These are phyloP conservation scores for Hamamelis virginiana DNA, from an alignment of 164 flowering plant genomes.

Conservation along the genomic window DNA sequence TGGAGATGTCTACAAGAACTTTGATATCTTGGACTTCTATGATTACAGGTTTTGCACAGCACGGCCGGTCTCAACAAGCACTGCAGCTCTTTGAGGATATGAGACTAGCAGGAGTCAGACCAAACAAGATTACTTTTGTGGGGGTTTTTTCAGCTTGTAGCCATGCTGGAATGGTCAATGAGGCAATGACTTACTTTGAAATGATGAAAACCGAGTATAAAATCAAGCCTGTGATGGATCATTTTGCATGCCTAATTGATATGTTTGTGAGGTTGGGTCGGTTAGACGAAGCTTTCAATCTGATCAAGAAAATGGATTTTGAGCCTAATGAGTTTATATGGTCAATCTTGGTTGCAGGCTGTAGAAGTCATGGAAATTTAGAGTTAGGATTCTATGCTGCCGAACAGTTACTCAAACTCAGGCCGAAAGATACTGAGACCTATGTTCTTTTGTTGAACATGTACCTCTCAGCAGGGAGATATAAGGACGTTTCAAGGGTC, in stretches of 20 bases:
- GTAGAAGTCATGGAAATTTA: slow-evolving; percentile 64
- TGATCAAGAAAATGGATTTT: slow-evolving; percentile 56
- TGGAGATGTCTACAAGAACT: slow-evolving; percentile 58
- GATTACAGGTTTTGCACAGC: slow-evolving; percentile 74
- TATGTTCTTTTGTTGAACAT: slow-evolving; percentile 59
- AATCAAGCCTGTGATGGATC: slow-evolving; percentile 77
- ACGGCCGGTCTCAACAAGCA: slow-evolving; percentile 63
- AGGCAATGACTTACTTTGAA: slow-evolving; percentile 62
- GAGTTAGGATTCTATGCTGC: slow-evolving; percentile 75
- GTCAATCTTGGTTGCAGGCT: slow-evolving; percentile 74
- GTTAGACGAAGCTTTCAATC: slow-evolving; percentile 69
- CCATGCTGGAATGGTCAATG: slow-evolving; percentile 72
- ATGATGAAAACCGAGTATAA: slow-evolving; percentile 68
- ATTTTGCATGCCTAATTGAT: slow-evolving; percentile 67
- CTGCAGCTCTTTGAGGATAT: slow-evolving; percentile 84
- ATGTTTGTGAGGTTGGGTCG: slow-evolving; percentile 77
- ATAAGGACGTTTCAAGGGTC: slow-evolving; percentile 67
- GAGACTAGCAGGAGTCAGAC: slow-evolving; percentile 70
- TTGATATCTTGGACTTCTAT: slow-evolving; percentile 73
- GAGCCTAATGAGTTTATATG: slow-evolving; percentile 74
- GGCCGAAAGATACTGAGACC: slow-evolving; percentile 64
- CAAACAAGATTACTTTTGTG: slow-evolving; percentile 78
- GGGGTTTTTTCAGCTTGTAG: slow-evolving; percentile 90
- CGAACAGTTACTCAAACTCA: slow-evolving; percentile 61
- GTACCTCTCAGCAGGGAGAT: slow-evolving; percentile 65